Base-by-base conservation (phyloP, 192 early-diverging fungal genomes). In the Geranomyces variabilis region DNA sequence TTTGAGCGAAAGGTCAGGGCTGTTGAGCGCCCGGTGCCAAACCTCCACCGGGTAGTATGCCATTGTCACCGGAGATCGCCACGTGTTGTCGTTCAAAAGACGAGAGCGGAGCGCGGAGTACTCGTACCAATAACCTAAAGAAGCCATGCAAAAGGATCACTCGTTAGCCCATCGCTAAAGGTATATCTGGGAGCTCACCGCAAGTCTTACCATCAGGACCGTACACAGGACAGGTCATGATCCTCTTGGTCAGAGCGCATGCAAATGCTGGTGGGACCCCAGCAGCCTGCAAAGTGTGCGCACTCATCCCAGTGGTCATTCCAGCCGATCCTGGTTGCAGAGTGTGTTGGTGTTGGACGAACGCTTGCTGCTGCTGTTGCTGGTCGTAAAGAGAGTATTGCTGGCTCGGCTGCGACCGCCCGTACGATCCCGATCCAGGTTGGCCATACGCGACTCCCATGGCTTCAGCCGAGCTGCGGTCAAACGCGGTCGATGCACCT, bases 191-290 rank as follows among this genome's bases (percentile, higher is more conserved):
- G 0, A 43, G 0, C 14, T 13, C 21, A 51, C 44, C 21, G 33
- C 6, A 10, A 43, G 12, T 19, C 71, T 59, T 66, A 73, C 71
- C 71, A 66, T 73, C 71, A 58, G 71, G 71, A 17, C 71, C 71
- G 10, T 44, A 26, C 13, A 73, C 64, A 28, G 71, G 71, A 1
- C 46, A 28, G 9, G 29, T 24, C 63, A 73, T 73, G 21, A 73
- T 31, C 71, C 62, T 45, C 21, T 51, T n/a, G 15, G 63, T 73
- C 10, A 73, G 43, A 28, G 71, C 53, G 43, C 71, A 73, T 19
- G 51, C 12, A 45, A 66, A 73, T 26, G 48, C 53, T 15, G 71
- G 29, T 3, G 71, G 71, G 12, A 64, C 30, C 4, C 66, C 21
- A 5, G 6, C 33, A 22, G n/a, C 5, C 13, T 51, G 7, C 31